Evolutionary conservation across 768 basidiomycete genomes (phyloP).

Genomic region (Cantharellus anzutake): DNA sequence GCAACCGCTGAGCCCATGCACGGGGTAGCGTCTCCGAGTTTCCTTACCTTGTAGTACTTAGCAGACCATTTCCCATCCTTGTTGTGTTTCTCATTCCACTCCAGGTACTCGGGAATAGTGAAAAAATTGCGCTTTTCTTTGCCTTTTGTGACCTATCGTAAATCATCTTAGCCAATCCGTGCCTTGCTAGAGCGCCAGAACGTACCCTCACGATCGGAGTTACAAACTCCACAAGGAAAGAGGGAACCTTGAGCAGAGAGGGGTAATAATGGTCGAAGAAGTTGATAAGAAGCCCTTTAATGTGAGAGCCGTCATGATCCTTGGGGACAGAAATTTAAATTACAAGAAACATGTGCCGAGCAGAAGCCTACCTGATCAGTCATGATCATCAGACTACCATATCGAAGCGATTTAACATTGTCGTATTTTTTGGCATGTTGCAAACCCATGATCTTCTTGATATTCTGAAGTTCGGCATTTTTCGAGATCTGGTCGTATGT

Average conservation of each 20-base stretch:
- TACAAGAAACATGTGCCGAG: neutral
- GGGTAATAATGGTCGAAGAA: slow-evolving; percentile 96
- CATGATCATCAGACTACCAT: slow-evolving; percentile 98
- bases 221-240: slow-evolving; percentile 93
- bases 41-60: slow-evolving; percentile 92
- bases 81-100: slow-evolving; percentile 67
- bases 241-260: slow-evolving; percentile 72
- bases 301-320: slow-evolving; percentile 99
- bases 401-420: slow-evolving; percentile 48
- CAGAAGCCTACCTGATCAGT: slow-evolving; percentile 74
- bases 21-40: neutral
- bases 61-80: slow-evolving; percentile 67
- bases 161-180: neutral
- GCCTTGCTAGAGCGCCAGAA: neutral
- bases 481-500: slow-evolving; percentile 93
- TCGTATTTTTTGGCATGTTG: slow-evolving; percentile 86
- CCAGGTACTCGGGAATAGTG: slow-evolving; percentile 91
- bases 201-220: slow-evolving; percentile 91
- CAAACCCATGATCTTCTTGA: slow-evolving; percentile 95
- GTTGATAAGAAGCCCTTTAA: slow-evolving; percentile 98
- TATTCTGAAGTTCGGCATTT: slow-evolving; percentile 90
- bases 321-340: slow-evolving; percentile 16
- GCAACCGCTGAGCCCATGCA: neutral
- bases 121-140: slow-evolving; percentile 72
- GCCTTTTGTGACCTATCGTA: slow-evolving; percentile 37